Base-by-base conservation (phyloP, 371 early-diverging fungal species). In the Mortierella sp. region DNA sequence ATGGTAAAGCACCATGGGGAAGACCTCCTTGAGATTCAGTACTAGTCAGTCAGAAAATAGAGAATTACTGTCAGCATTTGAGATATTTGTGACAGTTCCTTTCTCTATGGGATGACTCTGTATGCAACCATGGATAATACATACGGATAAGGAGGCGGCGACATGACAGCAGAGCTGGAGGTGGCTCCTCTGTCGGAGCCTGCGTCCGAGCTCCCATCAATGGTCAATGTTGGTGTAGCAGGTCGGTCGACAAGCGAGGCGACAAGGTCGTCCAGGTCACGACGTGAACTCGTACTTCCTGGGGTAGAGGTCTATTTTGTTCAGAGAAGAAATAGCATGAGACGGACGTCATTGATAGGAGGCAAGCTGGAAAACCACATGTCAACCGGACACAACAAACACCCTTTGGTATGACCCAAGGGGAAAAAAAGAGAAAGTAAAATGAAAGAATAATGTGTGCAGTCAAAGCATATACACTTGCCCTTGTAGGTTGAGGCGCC, bases 211-310 rank as follows among this genome's bases (percentile, higher is more conserved):
- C 88, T 76, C 70, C 86, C 88, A 76, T 88, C 85, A 43, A 88
- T 84, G 0, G 90, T 88, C 18, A 88, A 46, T n/a, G 89, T 87
- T 6, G 91, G 91, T 35, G 93, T 90, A 5, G 90, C 78, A n/a
- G 93, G 87, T 18, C 95, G 91, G 72, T 96, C 97, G 16, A 97
- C 92, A 41, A 97, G 92, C 35, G 95, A 92, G 10, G 94, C 92
- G 21, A 97, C 97, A 43, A 97, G 90, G 35, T 96, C 96, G 83
- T 97, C 96, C 70, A 96, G 92, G 48, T 95, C 95, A 72, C 91
- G 90, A 55, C 86, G 86, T 4, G 79, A 56, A 55, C 63, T 56
- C 16, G 65, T 27, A 32, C 55, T 72, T 73, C 74, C 77, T 80
- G 77, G 43, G 77, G 75, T 54, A 63, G 56, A 56, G 77, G 75